Base-by-base conservation (phyloP, 495 filamentous ascomycete species). In the Aspergillus ellipticus region DNA sequence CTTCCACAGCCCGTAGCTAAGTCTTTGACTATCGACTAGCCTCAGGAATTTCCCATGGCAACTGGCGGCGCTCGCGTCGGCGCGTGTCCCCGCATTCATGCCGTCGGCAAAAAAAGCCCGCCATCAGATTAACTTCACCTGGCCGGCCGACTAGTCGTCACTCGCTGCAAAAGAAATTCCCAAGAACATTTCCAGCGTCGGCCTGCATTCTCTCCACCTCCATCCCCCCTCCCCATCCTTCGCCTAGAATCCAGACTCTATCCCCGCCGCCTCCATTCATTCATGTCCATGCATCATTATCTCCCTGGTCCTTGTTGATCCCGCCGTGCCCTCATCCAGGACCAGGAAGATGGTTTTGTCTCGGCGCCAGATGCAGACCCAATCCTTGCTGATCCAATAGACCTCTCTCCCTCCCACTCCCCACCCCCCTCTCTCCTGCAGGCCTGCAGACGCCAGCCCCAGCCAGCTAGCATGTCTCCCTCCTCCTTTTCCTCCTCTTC, bases 1-100 rank as follows among this genome's bases (percentile, higher is more conserved):
- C n/a, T n/a, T n/a, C n/a, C n/a, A n/a, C n/a, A n/a, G n/a, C n/a
- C n/a, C n/a, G n/a, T n/a, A n/a, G n/a, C n/a, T n/a, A n/a, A n/a
- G n/a, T n/a, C n/a, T n/a, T n/a, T n/a, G n/a, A n/a, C n/a, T n/a
- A n/a, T n/a, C n/a, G n/a, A n/a, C n/a, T n/a, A n/a, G n/a, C n/a
- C n/a, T 13, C 31, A 33, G 31, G 31, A 33, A 33, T 39, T 39
- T 39, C 35, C 35, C 35, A 39, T 39, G 35, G 35, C 35, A 39
- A 39, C 35, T 39, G 35, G 45, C 43, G 20, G 33, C 16, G 54
- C 28, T 15, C 53, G 54, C 45, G 50, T 49, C 22, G 52, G 51
- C 56, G 49, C 51, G 53, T 58, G 62, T 59, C 59, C 58, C 62
- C 62, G 62, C 62, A 65, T 65, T 65, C 55, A 58, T 53, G 31